Conservation (phyloP, 2,329 filamentous ascomycete genomes). For the Elsinoe ampelina region DNA sequence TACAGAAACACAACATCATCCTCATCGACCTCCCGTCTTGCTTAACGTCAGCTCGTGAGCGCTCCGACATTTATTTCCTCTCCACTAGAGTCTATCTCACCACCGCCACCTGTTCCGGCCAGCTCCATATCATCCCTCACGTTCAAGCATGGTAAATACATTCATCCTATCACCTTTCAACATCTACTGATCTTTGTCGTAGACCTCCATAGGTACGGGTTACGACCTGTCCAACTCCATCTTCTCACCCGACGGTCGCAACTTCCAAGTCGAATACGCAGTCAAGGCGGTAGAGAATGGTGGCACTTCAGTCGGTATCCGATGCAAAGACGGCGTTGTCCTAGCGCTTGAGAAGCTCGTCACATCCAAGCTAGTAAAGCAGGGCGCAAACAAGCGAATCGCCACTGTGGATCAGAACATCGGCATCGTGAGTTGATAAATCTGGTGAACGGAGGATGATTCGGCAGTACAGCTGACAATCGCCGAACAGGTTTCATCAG, state of each 20-base stretch:
- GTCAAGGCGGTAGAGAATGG: conserved; percentile 98
- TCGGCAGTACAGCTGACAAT: background rate
- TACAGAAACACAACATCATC: background rate
- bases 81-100: too few species aligned
- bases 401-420: conserved; percentile 88
- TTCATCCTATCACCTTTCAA: background rate
- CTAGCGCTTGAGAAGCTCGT: conserved; percentile 95
- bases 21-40: too few species aligned
- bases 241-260: conserved; percentile 97
- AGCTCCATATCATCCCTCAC: background rate
- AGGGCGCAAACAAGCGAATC: conserved; percentile 94
- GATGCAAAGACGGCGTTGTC: conserved; percentile 94
- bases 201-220: conserved; percentile 99
- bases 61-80: too few species aligned
- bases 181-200: background rate
- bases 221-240: conserved; percentile 99
- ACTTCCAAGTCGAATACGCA: conserved; percentile 97
- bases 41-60: too few species aligned
- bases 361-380: conserved; percentile 88
- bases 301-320: conserved; percentile 89
- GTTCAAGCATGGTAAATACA: background rate
- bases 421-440: conserved; percentile 61
- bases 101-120: too few species aligned
- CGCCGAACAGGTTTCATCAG: conserved; percentile 69
- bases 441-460: background rate